These are phyloP conservation scores for Candida awuae DNA, from an alignment of 805 yeast species.

Conservation along the genomic window DNA sequence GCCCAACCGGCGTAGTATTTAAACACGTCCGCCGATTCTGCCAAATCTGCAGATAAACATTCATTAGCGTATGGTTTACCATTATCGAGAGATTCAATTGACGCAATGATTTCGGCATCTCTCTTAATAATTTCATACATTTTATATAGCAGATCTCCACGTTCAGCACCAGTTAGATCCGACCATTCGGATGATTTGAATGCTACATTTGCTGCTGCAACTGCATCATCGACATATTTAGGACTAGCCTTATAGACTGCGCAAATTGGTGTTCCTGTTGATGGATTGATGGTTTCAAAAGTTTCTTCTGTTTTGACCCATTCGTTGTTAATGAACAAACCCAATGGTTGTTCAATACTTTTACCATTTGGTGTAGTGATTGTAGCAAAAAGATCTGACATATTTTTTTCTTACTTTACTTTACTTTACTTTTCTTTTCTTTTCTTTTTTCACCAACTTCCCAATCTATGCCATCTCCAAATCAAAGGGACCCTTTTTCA, in stretches of 20 bases:
- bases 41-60: conserved; percentile 33
- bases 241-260: conserved; percentile 49
- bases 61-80: conserved; percentile 48
- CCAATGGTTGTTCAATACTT: conserved; percentile 34
- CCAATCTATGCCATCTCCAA: no score
- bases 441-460: no score
- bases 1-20: conserved; percentile 73
- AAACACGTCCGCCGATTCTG: conserved; percentile 33
- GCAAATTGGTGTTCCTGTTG: conserved; percentile 52
- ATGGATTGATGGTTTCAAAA: conserved; percentile 24
- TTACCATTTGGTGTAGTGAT: conserved; percentile 28
- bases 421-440: not conserved
- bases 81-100: conserved; percentile 48
- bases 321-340: conserved; percentile 54
- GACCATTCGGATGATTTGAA: conserved; percentile 42
- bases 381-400: conserved; percentile 18
- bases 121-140: conserved; percentile 44
- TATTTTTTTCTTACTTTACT: not conserved
- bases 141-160: conserved; percentile 46
- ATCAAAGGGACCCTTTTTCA: no score
- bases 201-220: conserved; percentile 55
- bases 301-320: conserved; percentile 28
- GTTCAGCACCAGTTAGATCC: conserved; percentile 38
- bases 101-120: conserved; percentile 42
- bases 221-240: conserved; percentile 60